Percentiles rank a stretch among this genome's conserved stretches.
phyloP scores from a whole-genome alignment of 2,329 filamentous ascomycete genomes.

The Cladosporium sp. region DNA sequence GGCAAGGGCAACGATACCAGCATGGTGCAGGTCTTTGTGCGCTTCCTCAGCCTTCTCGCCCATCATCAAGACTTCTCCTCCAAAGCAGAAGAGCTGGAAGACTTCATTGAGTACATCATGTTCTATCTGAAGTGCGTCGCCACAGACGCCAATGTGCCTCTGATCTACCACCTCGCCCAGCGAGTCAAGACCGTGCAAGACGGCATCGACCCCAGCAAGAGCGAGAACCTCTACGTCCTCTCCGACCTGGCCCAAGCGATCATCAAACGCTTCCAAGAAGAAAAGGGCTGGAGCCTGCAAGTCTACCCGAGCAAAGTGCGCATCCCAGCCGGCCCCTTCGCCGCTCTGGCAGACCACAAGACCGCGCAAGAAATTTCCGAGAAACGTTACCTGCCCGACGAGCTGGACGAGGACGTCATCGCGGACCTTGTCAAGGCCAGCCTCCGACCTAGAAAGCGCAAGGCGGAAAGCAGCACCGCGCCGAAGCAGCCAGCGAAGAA shows the following conservation, averaged over 20 bases:
- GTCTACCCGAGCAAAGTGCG: conserved; percentile 77
- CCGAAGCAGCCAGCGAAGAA: conserved; percentile 26
- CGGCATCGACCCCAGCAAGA: conserved; percentile 62
- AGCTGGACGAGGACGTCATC: conserved; percentile 65
- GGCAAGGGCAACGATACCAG: conserved; percentile 51
- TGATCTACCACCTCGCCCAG: conserved; percentile 90
- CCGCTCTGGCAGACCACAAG: conserved; percentile 68
- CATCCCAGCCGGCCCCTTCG: conserved; percentile 75
- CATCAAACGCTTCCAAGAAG: conserved; percentile 80
- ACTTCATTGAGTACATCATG: conserved; percentile 83
- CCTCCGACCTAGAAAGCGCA: conserved; percentile 58
- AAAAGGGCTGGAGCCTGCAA: conserved; percentile 80
- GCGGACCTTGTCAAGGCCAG: conserved; percentile 69
- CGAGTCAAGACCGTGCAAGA: conserved; percentile 88
- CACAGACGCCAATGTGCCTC: conserved; percentile 77
- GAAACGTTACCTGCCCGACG: conserved; percentile 77
- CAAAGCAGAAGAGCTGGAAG: conserved; percentile 63
- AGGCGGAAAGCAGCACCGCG: conserved; percentile 24
- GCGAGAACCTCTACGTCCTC: conserved; percentile 76
- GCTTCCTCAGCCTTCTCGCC: conserved; percentile 81
- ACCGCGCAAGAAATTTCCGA: conserved; percentile 81
- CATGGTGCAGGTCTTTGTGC: conserved; percentile 76
- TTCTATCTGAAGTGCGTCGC: conserved; percentile 83
- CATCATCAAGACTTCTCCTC: conserved; percentile 87
- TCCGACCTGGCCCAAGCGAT: conserved; percentile 82